Evolutionary conservation across 1,284 basidiomycete species (phyloP).

Genomic region (Cystobasidiaceae sp.): DNA sequence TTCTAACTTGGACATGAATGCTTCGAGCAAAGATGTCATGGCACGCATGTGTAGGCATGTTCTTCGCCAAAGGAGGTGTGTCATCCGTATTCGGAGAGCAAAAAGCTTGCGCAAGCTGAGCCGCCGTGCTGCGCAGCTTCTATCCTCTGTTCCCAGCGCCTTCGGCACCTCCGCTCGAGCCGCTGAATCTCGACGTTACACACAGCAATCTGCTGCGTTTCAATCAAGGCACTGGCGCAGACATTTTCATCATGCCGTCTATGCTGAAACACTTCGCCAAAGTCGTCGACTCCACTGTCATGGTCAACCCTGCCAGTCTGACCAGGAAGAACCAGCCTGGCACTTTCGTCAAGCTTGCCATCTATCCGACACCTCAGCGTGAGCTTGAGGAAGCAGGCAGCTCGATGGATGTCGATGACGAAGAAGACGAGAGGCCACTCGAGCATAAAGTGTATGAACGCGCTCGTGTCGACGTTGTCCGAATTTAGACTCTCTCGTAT

Average conservation of each 20-base stretch:
- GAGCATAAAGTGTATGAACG: conserved; percentile 31
- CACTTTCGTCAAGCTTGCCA: conserved; percentile 42
- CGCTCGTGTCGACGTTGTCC: conserved; percentile 27
- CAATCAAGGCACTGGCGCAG: conserved; percentile 58
- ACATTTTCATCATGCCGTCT: conserved; percentile 78
- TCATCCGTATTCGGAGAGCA: conserved; percentile 8
- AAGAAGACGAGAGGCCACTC: conserved; percentile 30
- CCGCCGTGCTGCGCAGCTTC: conserved; percentile 60
- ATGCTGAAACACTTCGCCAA: conserved; percentile 55
- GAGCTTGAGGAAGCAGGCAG: conserved; percentile 31
- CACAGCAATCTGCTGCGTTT: conserved; percentile 54
- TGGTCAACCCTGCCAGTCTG: conserved; percentile 67
- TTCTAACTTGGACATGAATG: conserved; percentile 47
- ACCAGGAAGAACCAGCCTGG: conserved; percentile 57
- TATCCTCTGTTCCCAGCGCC: conserved; percentile 93
- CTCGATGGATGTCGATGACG: conserved; percentile 25
- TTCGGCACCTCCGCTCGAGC: conserved; percentile 55
- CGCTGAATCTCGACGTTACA: conserved; percentile 76
- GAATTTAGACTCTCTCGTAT: conserved; percentile 6
- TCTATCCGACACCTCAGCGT: conserved; percentile 40
- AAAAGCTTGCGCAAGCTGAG: too few species aligned
- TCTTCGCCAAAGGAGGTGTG: conserved; percentile 75
- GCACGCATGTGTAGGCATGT: conserved; percentile 71
- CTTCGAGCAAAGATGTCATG: conserved; percentile 64
- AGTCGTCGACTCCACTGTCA: conserved; percentile 61